phyloP scores from a whole-genome alignment of 495 filamentous ascomycete genomes.

The Pseudoneurospora amorphoporcata region DNA sequence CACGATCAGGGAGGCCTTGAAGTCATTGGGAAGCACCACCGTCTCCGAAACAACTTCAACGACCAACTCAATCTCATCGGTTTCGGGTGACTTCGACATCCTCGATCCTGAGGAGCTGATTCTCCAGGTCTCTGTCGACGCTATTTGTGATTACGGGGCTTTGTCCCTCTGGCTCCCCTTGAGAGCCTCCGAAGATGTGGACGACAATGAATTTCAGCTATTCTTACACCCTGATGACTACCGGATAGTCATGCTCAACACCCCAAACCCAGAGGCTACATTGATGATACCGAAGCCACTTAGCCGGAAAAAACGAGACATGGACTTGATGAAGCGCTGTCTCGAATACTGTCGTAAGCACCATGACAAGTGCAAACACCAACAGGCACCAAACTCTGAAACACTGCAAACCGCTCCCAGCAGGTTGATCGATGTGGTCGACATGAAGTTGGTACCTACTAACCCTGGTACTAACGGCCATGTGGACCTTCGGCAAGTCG shows the following conservation, averaged over 20 bases:
- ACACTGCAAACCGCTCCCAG: slow-evolving; percentile 18
- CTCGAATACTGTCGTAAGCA: slow-evolving; percentile 16
- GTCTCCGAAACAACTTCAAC: background rate
- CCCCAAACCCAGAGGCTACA: background rate
- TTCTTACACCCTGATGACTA: background rate
- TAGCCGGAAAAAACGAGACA: background rate
- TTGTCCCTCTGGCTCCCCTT: background rate
- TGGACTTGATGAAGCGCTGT: background rate
- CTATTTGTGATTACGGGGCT: background rate
- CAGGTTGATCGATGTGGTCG: slow-evolving; percentile 22
- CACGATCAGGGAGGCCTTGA: background rate
- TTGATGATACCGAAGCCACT: background rate
- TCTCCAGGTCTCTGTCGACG: background rate
- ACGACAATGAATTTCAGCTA: background rate
- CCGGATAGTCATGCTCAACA: background rate
- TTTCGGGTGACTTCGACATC: background rate
- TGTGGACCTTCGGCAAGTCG: slow-evolving; percentile 1
- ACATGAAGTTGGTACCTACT: slow-evolving; percentile 2
- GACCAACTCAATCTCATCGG: background rate
- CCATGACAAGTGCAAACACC: slow-evolving; percentile 7
- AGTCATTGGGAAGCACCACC: background rate
- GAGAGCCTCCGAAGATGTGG: background rate
- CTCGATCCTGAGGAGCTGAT: background rate
- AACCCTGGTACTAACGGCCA: slow-evolving; percentile 8
- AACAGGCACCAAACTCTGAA: slow-evolving; percentile 12